Evolutionary conservation across 768 basidiomycete species (phyloP), one percentile per base, ranked within the genome.

Genomic region (Pisolithus tinctorius): DNA sequence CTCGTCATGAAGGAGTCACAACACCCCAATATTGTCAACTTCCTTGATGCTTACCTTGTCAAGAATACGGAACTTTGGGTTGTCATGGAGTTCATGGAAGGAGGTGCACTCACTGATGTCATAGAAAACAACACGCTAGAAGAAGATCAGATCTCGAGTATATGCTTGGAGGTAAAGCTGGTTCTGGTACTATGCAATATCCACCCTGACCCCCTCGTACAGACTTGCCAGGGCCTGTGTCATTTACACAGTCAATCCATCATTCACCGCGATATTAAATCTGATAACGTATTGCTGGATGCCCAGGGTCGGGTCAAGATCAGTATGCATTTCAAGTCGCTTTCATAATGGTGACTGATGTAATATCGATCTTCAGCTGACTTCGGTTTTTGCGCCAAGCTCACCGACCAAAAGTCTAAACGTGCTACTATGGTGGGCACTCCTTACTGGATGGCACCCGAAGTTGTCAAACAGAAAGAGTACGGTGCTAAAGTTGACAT

Each of bases 401-500:
- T 97, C 27, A 94, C 93, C 1, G 93, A 94, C 61, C 90, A 95
- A 70, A 96, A 95, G 68, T 93, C 89, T 39, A 95, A 95, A 69
- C 88, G 93, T 48, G 93, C 93, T 29, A 95, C 93, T n/a, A 95
- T 95, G 93, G 93, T 96, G 4, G 93, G 93, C 31, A 95, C 93
- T 10, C 93, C 93, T 1, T 95, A 95, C 69, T 95, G 93, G 93
- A 96, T 96, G 93, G 93, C 93, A 3, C 93, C 93, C n/a, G 93
- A 96, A 67, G 92, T 96, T 48, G 93, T 96, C 61, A 94, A 93
- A 71, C 89, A 93, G 67, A 94, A 95, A 70, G 92, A 93, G 68
- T 96, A 96, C 62, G 93, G 93, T 43, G 90, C 92, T 25, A 95
- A 95, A 68, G 93, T 95, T 20, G 93, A 95, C 60, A 92, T 96